Percentiles rank a stretch among this genome's conserved stretches.
phyloP scores from a whole-genome alignment of 345 rosid genomes.

The Heritiera fomes region DNA sequence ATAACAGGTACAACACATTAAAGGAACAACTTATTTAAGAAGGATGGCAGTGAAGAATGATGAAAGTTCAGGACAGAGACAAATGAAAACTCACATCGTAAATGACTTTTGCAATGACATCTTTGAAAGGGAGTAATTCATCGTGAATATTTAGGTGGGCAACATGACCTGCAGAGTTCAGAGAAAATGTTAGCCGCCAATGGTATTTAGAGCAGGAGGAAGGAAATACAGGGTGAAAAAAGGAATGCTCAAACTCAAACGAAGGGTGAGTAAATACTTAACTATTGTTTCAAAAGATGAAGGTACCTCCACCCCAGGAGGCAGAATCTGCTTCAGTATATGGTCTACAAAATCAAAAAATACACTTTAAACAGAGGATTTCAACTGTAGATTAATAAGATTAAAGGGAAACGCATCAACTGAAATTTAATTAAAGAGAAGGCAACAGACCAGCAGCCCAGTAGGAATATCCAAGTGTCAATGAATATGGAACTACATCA shows the following conservation, averaged over 20 bases:
- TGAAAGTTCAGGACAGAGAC: constrained; percentile 17
- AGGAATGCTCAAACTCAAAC: constrained; percentile 5
- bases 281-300: constrained; percentile 95
- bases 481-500: constrained; percentile 68
- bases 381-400: background rate
- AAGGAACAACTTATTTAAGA: background rate
- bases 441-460: constrained; percentile 74
- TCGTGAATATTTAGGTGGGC: constrained; percentile 94
- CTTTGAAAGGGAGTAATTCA: constrained; percentile 78
- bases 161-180: constrained; percentile 71
- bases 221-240: background rate
- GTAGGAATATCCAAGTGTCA: constrained; percentile 87
- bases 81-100: constrained; percentile 67
- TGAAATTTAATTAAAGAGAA: background rate
- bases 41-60: background rate
- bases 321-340: constrained; percentile 82
- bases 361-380: background rate
- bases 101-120: constrained; percentile 85
- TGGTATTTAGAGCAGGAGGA: background rate
- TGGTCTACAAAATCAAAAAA: constrained; percentile 54
- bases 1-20: background rate
- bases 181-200: constrained; percentile 26
- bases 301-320: constrained; percentile 86
- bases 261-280: constrained; percentile 47
- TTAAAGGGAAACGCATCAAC: background rate